Percentiles rank a stretch among this genome's conserved stretches.
Conservation (phyloP, 768 basidiomycete species). For the Lentinula boryana region DNA sequence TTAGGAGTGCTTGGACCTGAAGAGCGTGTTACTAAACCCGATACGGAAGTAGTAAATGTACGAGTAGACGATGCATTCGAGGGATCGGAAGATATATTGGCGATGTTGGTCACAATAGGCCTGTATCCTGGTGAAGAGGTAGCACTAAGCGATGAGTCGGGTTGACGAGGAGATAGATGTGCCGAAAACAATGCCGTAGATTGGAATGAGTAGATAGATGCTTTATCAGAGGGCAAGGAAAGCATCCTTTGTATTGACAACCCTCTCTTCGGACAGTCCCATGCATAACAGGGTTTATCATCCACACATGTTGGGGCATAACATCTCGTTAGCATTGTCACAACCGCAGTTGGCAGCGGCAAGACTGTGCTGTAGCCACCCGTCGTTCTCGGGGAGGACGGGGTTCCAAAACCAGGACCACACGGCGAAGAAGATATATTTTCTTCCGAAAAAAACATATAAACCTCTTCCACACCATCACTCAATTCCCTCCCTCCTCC, state of each 20-base stretch:
- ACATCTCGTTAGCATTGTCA: constrained; percentile 86
- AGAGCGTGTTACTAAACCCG: not conserved
- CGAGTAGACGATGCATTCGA: constrained; percentile 20
- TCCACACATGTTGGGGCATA: constrained; percentile 86
- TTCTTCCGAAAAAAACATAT: constrained; percentile 80
- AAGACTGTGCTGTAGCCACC: constrained; percentile 42
- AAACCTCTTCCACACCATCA: constrained; percentile 90
- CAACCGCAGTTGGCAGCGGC: constrained; percentile 74
- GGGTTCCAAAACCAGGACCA: not conserved
- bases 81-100: constrained; percentile 24
- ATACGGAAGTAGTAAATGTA: not conserved
- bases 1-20: not conserved
- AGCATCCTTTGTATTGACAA: constrained; percentile 8
- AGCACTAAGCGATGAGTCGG: not conserved
- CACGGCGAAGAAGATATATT: constrained; percentile 32
- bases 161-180: not conserved
- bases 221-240: not conserved
- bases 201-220: not conserved
- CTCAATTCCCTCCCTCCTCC: constrained; percentile 83
- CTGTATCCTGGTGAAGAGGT: not conserved
- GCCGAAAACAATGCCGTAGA: constrained; percentile 28
- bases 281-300: constrained; percentile 76
- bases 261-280: constrained; percentile 71
- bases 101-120: not conserved
- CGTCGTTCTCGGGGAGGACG: constrained; percentile 6